phyloP scores from a whole-genome alignment of 805 yeast species.

The Teunomyces lycoperdinae region DNA sequence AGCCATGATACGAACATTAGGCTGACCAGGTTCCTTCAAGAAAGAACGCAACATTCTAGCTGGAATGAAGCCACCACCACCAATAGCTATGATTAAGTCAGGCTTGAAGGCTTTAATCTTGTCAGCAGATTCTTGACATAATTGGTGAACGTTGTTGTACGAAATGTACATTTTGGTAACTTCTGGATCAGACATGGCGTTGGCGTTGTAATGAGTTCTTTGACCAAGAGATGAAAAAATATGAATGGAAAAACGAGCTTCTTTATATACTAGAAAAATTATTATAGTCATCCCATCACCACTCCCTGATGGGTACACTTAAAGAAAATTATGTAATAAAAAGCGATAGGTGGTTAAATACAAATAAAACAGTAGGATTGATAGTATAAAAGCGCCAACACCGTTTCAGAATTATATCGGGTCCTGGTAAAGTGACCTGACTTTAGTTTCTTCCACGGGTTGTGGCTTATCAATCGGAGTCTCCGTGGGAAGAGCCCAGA shows the following conservation, averaged over 20 bases:
- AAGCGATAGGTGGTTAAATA: background rate
- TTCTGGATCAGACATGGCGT: conserved; percentile 18
- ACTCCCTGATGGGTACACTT: background rate
- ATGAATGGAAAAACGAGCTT: background rate
- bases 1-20: conserved; percentile 92
- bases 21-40: conserved; percentile 80
- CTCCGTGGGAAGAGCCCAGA: background rate
- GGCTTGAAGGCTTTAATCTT: conserved; percentile 72
- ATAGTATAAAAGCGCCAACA: too few species aligned
- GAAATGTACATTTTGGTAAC: conserved; percentile 63
- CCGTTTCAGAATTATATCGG: too few species aligned
- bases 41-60: conserved; percentile 95
- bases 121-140: conserved; percentile 60
- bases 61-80: conserved; percentile 97
- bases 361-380: background rate
- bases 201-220: conserved; percentile 4
- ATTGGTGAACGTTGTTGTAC: conserved; percentile 76
- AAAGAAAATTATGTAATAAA: background rate
- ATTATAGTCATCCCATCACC: background rate
- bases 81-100: conserved; percentile 90
- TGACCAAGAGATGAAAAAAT: conserved; percentile 3
- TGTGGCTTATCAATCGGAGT: background rate
- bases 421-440: too few species aligned
- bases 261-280: conserved; percentile 1
- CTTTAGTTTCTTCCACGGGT: background rate